Conservation (phyloP, 805 yeast genomes). For the Pichia nanzhaoensis region DNA sequence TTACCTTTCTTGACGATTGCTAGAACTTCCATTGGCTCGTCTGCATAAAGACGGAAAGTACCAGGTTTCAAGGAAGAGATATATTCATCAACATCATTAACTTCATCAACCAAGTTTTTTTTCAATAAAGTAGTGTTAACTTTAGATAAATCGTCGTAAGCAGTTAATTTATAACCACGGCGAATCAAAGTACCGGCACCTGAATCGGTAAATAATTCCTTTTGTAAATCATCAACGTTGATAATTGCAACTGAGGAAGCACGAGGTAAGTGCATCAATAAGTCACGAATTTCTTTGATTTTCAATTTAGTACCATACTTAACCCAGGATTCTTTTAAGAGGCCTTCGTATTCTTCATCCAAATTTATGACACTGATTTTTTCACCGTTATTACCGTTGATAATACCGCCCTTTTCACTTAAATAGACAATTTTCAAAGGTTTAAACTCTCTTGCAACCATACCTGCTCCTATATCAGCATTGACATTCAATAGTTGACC, state of each 20-base stretch:
- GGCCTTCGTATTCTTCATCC: constrained; percentile 90
- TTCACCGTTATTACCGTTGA: constrained; percentile 87
- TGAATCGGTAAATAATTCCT: constrained; percentile 94
- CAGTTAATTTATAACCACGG: constrained; percentile 86
- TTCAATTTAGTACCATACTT: constrained; percentile 97
- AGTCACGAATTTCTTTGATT: constrained; percentile 92
- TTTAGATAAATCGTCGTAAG: constrained; percentile 72
- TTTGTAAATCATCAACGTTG: constrained; percentile 89
- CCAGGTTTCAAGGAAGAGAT: constrained; percentile 51
- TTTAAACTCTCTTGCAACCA: constrained; percentile 91
- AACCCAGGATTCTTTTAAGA: constrained; percentile 94
- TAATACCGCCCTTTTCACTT: constrained; percentile 96
- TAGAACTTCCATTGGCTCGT: constrained; percentile 91
- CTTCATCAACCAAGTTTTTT: constrained; percentile 68
- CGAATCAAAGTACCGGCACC: constrained; percentile 99
- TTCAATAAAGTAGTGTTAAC: constrained; percentile 52
- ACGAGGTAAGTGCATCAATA: constrained; percentile 89
- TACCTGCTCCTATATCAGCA: constrained; percentile 99
- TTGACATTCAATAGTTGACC: constrained; percentile 97
- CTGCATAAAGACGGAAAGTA: constrained; percentile 76
- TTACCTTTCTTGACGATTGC: constrained; percentile 64
- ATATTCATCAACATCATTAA: constrained; percentile 73
- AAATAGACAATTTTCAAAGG: constrained; percentile 94
- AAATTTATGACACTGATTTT: constrained; percentile 84
- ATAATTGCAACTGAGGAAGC: constrained; percentile 97